Evolutionary conservation across 192 early-diverging fungal genomes (phyloP), one percentile per base, ranked within the genome.

Genomic region (Obelidium mucronatum): DNA sequence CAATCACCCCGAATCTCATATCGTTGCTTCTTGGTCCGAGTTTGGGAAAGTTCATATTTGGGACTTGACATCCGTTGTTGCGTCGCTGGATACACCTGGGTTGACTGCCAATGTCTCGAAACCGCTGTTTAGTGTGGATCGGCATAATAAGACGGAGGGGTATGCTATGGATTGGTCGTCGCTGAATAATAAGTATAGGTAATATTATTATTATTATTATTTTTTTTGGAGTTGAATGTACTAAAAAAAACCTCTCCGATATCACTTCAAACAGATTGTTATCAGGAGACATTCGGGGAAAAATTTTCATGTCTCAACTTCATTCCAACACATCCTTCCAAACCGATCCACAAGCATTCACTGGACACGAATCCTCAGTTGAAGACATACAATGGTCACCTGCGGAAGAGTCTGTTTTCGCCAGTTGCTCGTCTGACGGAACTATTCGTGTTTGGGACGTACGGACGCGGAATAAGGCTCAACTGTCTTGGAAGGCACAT

Each of bases 361-460:
- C 79, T 40, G 97, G 94, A 48, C 96, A 99, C 79, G 87, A 82
- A 40, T 89, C 87, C 4, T 95, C 92, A 22, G 92, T 98, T 28
- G 97, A 99, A 80, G 97, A 99, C 79, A 70, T 99, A 59, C 97
- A 99, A 87, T 99, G 97, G 97, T 96, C 96, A 3, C 95, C 95
- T 28, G 85, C 89, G 1, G 94, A 97, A 74, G 87, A 87, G 24
- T 91, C 87, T 31, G 96, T 98, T 17, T 99, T 99, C 91, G 96
- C 95, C 1, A 92, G 93, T 6, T 92, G 93, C 75, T 94, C 93
- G 0, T 92, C 93, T 1, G 97, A 99, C 83, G 87, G 94, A 77
- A 95, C 96, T 0, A 90, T 99, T 71, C 90, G 91, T 73, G 93
- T 99, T 71, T 99, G 97, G 96, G 97, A 99, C 84, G 90, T 90